phyloP scores from a whole-genome alignment of 2,329 filamentous ascomycete species.

The Metarhizium sp. region DNA sequence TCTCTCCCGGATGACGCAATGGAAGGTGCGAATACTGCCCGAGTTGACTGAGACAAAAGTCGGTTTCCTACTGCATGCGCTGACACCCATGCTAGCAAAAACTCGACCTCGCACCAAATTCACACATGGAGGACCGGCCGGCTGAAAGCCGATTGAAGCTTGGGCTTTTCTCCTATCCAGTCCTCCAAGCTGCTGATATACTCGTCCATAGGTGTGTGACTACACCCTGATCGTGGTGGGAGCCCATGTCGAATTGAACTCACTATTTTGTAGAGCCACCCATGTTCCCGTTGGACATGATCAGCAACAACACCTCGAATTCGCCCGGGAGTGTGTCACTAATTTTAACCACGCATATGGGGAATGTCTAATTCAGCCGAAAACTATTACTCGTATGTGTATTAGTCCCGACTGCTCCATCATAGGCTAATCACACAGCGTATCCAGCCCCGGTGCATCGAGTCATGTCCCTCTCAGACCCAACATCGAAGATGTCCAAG shows the following conservation, averaged over 20 bases:
- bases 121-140: slow-evolving; percentile 46
- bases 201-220: slow-evolving; percentile 61
- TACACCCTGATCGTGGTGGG: not conserved
- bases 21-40: slow-evolving; percentile 57
- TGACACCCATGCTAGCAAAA: slow-evolving; percentile 51
- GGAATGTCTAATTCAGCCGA: slow-evolving; percentile 52
- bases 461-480: slow-evolving; percentile 81
- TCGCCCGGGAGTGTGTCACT: slow-evolving; percentile 74
- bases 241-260: not conserved
- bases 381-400: slow-evolving; percentile 61
- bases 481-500: slow-evolving; percentile 88
- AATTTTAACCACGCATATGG: slow-evolving; percentile 77
- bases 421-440: not conserved
- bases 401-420: not conserved
- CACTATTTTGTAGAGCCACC: slow-evolving; percentile 51
- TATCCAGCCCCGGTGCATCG: slow-evolving; percentile 64
- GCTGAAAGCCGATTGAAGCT: slow-evolving; percentile 61
- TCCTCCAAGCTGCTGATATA: slow-evolving; percentile 91
- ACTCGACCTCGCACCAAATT: slow-evolving; percentile 51
- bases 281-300: slow-evolving; percentile 97
- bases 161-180: slow-evolving; percentile 90
- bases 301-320: slow-evolving; percentile 88
- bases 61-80: not conserved
- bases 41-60: not conserved
- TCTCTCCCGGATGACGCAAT: slow-evolving; percentile 97